Evolutionary conservation across 805 yeast genomes (phyloP).

Genomic region (Jamesozyma gamospora): DNA sequence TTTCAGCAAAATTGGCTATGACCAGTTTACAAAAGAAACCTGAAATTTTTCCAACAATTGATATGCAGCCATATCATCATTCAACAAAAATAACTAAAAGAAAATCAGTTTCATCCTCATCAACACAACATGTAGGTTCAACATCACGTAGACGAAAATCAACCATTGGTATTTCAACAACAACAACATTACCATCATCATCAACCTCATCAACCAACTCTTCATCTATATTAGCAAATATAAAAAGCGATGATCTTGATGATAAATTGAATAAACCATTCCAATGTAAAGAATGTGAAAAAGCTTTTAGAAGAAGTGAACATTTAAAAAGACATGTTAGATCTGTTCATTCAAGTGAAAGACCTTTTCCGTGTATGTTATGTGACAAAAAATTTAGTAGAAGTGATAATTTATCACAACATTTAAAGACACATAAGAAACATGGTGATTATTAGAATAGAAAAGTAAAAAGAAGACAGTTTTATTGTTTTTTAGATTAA

Average conservation of each 20-base stretch:
- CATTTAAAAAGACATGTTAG: slow-evolving; percentile 60
- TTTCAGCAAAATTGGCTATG: slow-evolving; percentile 22
- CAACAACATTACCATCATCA: neutral
- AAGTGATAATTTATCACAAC: slow-evolving; percentile 59
- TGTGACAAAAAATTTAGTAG: slow-evolving; percentile 58
- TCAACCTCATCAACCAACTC: neutral
- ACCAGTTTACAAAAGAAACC: slow-evolving; percentile 11
- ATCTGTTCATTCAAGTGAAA: slow-evolving; percentile 52
- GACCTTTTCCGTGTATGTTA: slow-evolving; percentile 49
- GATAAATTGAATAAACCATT: slow-evolving; percentile 29
- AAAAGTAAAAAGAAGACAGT: too few species aligned
- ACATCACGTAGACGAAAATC: slow-evolving; percentile 7
- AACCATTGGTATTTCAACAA: slow-evolving; percentile 4
- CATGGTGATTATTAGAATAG: slow-evolving; percentile 28
- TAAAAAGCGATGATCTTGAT: slow-evolving; percentile 1
- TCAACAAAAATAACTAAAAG: slow-evolving; percentile 8
- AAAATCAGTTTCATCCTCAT: slow-evolving; percentile 5
- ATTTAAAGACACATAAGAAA: slow-evolving; percentile 43
- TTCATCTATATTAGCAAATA: neutral
- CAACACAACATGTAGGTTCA: neutral
- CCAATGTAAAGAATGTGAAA: slow-evolving; percentile 32
- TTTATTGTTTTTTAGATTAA: too few species aligned
- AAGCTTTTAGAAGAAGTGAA: slow-evolving; percentile 51
- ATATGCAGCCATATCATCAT: slow-evolving; percentile 6
- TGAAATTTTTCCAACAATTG: slow-evolving; percentile 9